phyloP scores from a whole-genome alignment of 2,329 filamentous ascomycete species.

The Penicillium sp. region DNA sequence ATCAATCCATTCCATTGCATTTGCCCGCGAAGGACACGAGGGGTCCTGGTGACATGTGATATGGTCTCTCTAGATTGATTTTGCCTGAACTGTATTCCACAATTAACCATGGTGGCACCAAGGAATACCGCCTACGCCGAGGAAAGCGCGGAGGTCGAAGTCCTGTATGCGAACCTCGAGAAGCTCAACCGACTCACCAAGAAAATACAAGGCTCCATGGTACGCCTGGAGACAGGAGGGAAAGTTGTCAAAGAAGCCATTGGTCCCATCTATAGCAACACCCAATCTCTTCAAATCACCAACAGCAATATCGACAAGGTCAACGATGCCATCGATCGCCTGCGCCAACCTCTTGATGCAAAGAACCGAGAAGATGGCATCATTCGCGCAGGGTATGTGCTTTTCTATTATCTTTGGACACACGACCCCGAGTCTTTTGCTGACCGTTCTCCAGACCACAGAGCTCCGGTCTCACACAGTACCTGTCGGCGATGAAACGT shows the following conservation, averaged over 20 bases:
- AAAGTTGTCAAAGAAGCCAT: slow-evolving; percentile 90
- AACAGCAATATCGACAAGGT: slow-evolving; percentile 86
- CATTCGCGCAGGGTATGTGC: slow-evolving; percentile 68
- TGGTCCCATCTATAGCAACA: slow-evolving; percentile 88
- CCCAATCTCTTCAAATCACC: slow-evolving; percentile 80
- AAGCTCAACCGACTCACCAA: slow-evolving; percentile 92
- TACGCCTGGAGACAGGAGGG: slow-evolving; percentile 79
- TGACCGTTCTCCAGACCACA: slow-evolving; percentile 56
- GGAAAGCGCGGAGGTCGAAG: slow-evolving; percentile 66
- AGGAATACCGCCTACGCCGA: slow-evolving; percentile 60
- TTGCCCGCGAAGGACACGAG: background rate
- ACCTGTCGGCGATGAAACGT: slow-evolving; percentile 84
- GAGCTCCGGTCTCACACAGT: slow-evolving; percentile 75
- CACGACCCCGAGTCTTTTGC: background rate
- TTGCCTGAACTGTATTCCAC: slow-evolving; percentile 7
- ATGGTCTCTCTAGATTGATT: slow-evolving; percentile 16
- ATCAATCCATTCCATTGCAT: slow-evolving; percentile 1
- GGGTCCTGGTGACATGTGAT: slow-evolving; percentile 15
- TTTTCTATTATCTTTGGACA: background rate
- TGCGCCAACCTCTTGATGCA: slow-evolving; percentile 88
- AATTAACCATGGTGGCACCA: slow-evolving; percentile 49
- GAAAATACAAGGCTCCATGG: slow-evolving; percentile 87
- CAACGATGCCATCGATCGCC: slow-evolving; percentile 78
- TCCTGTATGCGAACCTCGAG: slow-evolving; percentile 69
- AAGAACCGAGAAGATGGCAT: slow-evolving; percentile 89